Evolutionary conservation across 2,329 filamentous ascomycete genomes (phyloP), one percentile per base, ranked within the genome.

Genomic region (Colletotrichum tamarilloi): DNA sequence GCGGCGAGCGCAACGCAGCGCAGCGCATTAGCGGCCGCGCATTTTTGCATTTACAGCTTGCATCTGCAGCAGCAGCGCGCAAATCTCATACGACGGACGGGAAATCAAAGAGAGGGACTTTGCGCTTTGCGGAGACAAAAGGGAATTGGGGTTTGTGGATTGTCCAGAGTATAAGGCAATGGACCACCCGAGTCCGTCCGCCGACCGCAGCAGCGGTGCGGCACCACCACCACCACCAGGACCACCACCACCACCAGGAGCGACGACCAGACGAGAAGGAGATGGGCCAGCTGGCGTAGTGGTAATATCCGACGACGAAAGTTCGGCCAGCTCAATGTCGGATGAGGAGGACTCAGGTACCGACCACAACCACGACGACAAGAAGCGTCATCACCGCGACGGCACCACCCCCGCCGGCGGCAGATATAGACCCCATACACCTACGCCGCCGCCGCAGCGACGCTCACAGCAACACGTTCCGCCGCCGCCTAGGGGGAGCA

Each of bases 381-480:
- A 7, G 14, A 42, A 42, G 38, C 38, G 32, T 35, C 32, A 42
- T 16, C 38, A 16, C 38, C 38, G 38, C 38, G 38, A 16, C 38
- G 14, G 16, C 14, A 9, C 42, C 16, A 49, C 19, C 0, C 16
- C 16, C 3, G 66, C 38, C 4, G 42, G 60, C 35, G 42, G 66
- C 55, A 24, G 66, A 70, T 73, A 70, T 73, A 73, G 66, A 64
- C 42, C 70, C 8, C 59, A 68, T 26, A 73, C 66, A 6, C 60
- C 70, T 66, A 70, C 66, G 14, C 55, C 70, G 22, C 70, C 66
- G n/a, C 67, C 70, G 12, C 70, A 73, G 28, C 60, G 60, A 26
- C 60, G 67, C 19, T 52, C 42, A 11, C 24, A 24, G 57, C 52
- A 49, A 42, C 24, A 53, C 53, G 24, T 16, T 53, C 65, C 65